Evolutionary conservation across 2,329 filamentous ascomycete species (phyloP).

Genomic region (Pseudogymnoascus sp.): DNA sequence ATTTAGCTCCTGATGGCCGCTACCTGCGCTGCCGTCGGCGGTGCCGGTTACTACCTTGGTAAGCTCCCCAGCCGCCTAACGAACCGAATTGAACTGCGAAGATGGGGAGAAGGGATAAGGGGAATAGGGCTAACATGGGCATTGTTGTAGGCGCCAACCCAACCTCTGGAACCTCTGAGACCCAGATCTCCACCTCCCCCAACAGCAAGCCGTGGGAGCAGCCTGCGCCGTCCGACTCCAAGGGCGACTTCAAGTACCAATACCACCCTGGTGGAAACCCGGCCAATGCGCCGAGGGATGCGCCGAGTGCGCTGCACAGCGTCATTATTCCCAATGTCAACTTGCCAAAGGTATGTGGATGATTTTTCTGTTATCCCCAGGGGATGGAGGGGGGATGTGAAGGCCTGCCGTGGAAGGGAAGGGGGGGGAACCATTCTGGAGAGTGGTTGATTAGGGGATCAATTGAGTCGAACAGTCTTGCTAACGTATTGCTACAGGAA

Average conservation of each 20-base stretch:
- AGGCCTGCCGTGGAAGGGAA: not conserved
- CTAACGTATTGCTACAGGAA: constrained; percentile 43
- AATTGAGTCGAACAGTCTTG: not conserved
- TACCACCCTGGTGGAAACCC: constrained; percentile 68
- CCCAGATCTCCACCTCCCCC: constrained; percentile 63
- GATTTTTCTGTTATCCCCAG: no score
- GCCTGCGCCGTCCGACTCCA: constrained; percentile 53
- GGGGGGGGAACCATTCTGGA: not conserved
- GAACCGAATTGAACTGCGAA: not conserved
- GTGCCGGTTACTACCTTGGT: constrained; percentile 89
- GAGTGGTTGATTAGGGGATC: not conserved
- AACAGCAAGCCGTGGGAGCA: constrained; percentile 85
- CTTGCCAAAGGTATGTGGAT: constrained; percentile 66
- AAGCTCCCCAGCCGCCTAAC: constrained; percentile 22
- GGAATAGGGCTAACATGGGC: not conserved
- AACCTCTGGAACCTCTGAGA: constrained; percentile 77
- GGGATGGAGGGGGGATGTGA: no score
- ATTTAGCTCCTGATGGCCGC: constrained; percentile 78
- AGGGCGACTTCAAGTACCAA: constrained; percentile 54
- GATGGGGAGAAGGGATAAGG: not conserved
- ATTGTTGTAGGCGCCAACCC: constrained; percentile 65
- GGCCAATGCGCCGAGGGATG: constrained; percentile 70
- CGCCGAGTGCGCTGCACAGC: constrained; percentile 89
- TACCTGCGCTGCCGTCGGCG: constrained; percentile 80
- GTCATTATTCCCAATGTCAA: constrained; percentile 92